Evolutionary conservation across 176 grass and related monocot genomes (phyloP), one percentile per base, ranked within the genome.

Genomic region (Musa schizocarpa): DNA sequence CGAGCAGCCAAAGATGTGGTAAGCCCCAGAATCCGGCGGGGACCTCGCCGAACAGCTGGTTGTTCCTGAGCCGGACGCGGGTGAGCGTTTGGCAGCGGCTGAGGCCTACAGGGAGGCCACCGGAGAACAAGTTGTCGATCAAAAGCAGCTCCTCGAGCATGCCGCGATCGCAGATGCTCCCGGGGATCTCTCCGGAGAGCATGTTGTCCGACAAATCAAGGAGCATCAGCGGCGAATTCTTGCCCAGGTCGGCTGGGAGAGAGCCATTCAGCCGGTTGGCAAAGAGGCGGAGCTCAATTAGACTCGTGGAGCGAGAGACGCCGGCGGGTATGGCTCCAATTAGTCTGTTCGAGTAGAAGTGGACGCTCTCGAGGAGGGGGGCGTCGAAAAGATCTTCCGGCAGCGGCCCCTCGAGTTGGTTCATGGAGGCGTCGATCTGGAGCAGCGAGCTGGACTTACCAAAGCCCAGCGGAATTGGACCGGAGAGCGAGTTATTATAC

Each of bases 401-500:
- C 58, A 96, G 78, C 64, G 86, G 72, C 20, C 94, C 90, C 24
- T 70, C 2, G 43, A 97, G 88, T 1, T 19, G 72, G 78, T 97
- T 97, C 90, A 89, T 91, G 63, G 90, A 82, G 12, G 86, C 1
- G 11, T 97, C 94, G 11, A 93, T 54, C 54, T 11, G 70, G 50
- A 71, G 50, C 17, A 97, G 86, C 54, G 83, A 54, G 2, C 9
- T 4, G 8, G 87, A 81, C 16, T 25, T 71, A 6, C 85, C 86
- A 50, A 97, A 74, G 0, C 94, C 94, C 0, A 8, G 9, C 0
- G 94, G 94, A 13, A 97, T 85, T 0, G 76, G 16, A 0, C 94
- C 90, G 0, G 90, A 73, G 59, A 97, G 86, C 52, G 94, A 91
- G 86, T 97, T 97, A 84, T 91, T 91, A 78, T 93, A 97, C 8